Evolutionary conservation across 2,329 filamentous ascomycete genomes (phyloP).

Genomic region (Ophiocordyceps sinensis): DNA sequence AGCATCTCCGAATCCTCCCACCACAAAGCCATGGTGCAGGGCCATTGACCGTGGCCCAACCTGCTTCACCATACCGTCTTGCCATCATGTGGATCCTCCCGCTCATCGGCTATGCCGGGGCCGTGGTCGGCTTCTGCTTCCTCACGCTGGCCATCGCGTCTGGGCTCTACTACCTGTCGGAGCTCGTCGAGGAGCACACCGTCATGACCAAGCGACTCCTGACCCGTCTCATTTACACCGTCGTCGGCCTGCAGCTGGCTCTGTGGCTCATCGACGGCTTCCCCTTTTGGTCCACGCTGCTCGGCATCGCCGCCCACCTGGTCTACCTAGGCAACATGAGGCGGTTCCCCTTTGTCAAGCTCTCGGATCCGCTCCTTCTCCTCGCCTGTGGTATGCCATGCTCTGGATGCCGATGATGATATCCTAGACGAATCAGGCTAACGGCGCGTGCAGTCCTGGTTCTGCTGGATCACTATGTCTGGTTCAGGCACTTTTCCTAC

Average conservation of each 20-base stretch:
- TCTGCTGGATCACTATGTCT: slow-evolving; percentile 80
- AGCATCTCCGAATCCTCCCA: background rate
- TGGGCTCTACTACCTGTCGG: slow-evolving; percentile 96
- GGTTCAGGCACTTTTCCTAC: slow-evolving; percentile 84
- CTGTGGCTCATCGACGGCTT: slow-evolving; percentile 77
- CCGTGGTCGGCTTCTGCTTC: slow-evolving; percentile 81
- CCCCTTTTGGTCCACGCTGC: slow-evolving; percentile 55
- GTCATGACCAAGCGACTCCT: slow-evolving; percentile 83
- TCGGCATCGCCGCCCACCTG: slow-evolving; percentile 69
- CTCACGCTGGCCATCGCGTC: slow-evolving; percentile 91
- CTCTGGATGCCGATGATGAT: background rate
- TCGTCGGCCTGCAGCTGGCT: slow-evolving; percentile 60
- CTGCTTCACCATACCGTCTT: background rate
- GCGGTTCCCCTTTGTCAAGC: slow-evolving; percentile 61
- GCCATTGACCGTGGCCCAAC: slow-evolving; percentile 11
- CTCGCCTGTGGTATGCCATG: slow-evolving; percentile 55
- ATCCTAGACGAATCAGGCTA: background rate
- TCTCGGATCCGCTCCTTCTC: slow-evolving; percentile 78
- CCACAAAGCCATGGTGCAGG: background rate
- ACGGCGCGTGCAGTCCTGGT: slow-evolving; percentile 50
- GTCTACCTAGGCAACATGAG: slow-evolving; percentile 81
- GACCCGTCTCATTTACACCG: slow-evolving; percentile 67
- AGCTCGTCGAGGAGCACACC: slow-evolving; percentile 95
- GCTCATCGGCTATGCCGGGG: slow-evolving; percentile 76
- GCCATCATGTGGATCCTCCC: slow-evolving; percentile 82